A percentile compares a stretch with the other conserved stretches of the same genome.
These are phyloP conservation scores for Ophidiomyces ophidiicola DNA, from an alignment of 2,329 filamentous ascomycete species.

Conservation along the genomic window DNA sequence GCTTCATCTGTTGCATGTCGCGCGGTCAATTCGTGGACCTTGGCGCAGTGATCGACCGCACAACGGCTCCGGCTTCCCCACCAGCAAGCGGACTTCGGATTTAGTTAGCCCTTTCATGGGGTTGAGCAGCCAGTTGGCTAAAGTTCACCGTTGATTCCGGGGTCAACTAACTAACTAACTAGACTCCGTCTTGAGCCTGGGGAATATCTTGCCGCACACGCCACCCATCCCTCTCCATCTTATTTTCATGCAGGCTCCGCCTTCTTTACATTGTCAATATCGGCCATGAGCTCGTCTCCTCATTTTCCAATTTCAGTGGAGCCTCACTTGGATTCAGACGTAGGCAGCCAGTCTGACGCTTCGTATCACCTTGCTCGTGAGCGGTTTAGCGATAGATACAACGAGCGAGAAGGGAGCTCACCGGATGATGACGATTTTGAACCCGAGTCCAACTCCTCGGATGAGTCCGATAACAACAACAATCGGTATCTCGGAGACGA, in stretches of 20 bases:
- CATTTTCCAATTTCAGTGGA: not conserved
- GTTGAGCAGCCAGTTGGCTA: too few relatives aligned
- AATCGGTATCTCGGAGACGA: constrained; percentile 22
- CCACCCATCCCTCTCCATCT: not conserved
- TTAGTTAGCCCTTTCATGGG: too few relatives aligned
- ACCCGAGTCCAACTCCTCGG: constrained; percentile 31
- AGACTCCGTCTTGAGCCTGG: too few relatives aligned
- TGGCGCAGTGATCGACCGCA: too few relatives aligned
- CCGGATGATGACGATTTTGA: constrained; percentile 44
- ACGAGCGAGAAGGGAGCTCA: constrained; percentile 21
- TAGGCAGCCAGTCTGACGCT: not conserved
- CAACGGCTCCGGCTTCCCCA: too few relatives aligned
- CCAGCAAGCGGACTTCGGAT: too few relatives aligned
- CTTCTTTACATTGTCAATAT: not conserved
- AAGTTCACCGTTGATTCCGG: too few relatives aligned
- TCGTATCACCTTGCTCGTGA: constrained; percentile 29
- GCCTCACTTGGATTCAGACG: not conserved
- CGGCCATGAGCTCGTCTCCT: constrained; percentile 6
- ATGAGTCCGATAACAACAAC: constrained; percentile 14
- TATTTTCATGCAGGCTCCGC: not conserved
- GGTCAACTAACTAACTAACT: too few relatives aligned
- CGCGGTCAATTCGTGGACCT: too few relatives aligned
- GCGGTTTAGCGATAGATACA: constrained; percentile 25
- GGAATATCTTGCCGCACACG: too few relatives aligned
- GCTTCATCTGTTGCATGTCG: too few relatives aligned